Evolutionary conservation across 1,284 basidiomycete species (phyloP).

Genomic region (Cutaneotrichosporon spelunceum): DNA sequence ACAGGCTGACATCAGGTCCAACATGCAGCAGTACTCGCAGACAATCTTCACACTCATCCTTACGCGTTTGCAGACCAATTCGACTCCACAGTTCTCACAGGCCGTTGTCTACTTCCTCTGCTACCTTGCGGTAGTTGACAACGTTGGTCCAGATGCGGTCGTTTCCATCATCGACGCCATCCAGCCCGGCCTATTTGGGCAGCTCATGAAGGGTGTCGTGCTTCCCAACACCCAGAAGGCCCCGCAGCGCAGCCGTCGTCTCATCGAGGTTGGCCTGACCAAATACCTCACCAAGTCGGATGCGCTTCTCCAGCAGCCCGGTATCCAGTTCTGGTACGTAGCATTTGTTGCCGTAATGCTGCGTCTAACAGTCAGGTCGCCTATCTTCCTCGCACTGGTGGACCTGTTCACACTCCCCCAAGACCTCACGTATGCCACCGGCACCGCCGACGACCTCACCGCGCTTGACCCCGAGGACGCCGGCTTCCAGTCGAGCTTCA

Average conservation of each 20-base stretch:
- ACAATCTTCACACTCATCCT: constrained; percentile 76
- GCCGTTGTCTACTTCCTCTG: constrained; percentile 76
- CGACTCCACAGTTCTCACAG: constrained; percentile 85
- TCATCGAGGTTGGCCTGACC: constrained; percentile 78
- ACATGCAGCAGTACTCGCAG: constrained; percentile 71
- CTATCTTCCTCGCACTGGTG: constrained; percentile 67
- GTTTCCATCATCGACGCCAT: constrained; percentile 75
- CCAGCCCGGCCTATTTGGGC: constrained; percentile 80
- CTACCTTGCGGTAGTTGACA: constrained; percentile 69
- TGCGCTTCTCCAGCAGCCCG: constrained; percentile 64
- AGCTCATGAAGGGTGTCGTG: constrained; percentile 75
- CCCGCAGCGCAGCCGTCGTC: constrained; percentile 74
- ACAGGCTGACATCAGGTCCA: constrained; percentile 53
- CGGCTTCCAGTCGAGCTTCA: constrained; percentile 91
- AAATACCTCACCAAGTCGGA: constrained; percentile 71
- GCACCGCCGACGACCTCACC: constrained; percentile 57
- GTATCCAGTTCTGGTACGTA: constrained; percentile 61
- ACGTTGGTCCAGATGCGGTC: constrained; percentile 74
- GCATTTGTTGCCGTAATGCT: background rate
- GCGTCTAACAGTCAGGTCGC: constrained; percentile 38
- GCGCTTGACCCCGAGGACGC: constrained; percentile 79
- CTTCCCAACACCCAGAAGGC: constrained; percentile 77
- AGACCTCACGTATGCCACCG: constrained; percentile 57
- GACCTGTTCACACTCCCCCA: constrained; percentile 73
- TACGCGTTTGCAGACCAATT: constrained; percentile 79